Conservation (phyloP, 768 basidiomycete genomes). For the Lactifluus piperatus region DNA sequence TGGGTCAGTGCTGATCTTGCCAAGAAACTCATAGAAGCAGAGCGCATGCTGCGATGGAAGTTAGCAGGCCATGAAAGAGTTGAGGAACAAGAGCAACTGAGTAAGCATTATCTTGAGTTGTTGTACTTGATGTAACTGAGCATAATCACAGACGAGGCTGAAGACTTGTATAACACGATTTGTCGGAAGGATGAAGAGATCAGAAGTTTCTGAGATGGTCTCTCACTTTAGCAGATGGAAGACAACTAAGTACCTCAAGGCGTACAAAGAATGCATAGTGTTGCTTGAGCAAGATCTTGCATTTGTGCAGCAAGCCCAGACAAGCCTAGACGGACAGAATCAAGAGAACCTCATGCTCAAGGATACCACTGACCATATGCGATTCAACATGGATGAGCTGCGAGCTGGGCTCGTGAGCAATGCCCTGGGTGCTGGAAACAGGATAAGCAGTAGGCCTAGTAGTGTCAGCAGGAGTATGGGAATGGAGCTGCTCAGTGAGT, state of each 20-base stretch:
- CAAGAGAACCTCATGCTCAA: constrained; percentile 89
- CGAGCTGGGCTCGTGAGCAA: constrained; percentile 39
- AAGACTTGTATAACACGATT: constrained; percentile 66
- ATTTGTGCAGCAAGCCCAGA: constrained; percentile 61
- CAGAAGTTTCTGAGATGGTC: constrained; percentile 50
- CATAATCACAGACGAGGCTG: constrained; percentile 50
- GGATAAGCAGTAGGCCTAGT: constrained; percentile 43
- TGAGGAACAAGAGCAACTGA: constrained; percentile 76
- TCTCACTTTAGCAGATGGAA: constrained; percentile 58
- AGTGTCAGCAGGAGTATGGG: constrained; percentile 69
- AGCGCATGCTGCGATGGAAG: constrained; percentile 55
- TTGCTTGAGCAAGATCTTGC: constrained; percentile 63
- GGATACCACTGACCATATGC: constrained; percentile 92
- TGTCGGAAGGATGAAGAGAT: constrained; percentile 70
- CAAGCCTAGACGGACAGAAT: constrained; percentile 82
- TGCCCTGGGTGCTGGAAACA: constrained; percentile 29
- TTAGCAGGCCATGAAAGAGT: constrained; percentile 77
- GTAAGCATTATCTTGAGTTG: constrained; percentile 38
- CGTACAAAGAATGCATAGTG: constrained; percentile 61
- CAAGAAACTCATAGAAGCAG: constrained; percentile 66
- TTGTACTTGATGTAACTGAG: background rate
- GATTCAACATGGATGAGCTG: constrained; percentile 92
- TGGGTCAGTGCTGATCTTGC: constrained; percentile 67
- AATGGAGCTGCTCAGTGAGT: constrained; percentile 59
- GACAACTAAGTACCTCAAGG: constrained; percentile 49